phyloP scores from a whole-genome alignment of 768 basidiomycete species.

The Trametes cingulata region DNA sequence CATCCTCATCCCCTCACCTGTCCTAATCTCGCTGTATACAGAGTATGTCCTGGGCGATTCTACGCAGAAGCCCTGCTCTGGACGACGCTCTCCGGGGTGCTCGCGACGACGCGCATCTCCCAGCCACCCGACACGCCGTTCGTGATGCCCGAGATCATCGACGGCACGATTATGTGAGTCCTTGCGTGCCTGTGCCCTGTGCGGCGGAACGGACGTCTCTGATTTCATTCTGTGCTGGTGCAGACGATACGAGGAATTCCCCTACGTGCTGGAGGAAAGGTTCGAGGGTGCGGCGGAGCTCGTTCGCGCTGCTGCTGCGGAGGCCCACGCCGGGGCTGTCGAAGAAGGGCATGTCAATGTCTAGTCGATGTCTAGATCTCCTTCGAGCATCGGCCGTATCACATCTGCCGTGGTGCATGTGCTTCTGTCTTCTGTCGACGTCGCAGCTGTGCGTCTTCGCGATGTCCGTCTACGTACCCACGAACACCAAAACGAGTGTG shows the following conservation, averaged over 20 bases:
- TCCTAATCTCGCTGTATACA: neutral
- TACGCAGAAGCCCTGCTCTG: neutral
- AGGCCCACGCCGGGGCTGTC: too few species aligned
- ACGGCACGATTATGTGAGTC: neutral
- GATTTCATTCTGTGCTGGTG: too few species aligned
- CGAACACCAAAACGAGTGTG: too few species aligned
- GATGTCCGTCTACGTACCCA: too few species aligned
- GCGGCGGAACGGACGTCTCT: neutral
- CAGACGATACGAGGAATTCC: neutral
- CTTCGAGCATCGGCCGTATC: too few species aligned
- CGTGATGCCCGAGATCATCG: neutral
- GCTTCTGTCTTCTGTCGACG: too few species aligned
- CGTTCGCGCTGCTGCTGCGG: neutral
- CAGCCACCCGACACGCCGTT: neutral
- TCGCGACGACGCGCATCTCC: neutral
- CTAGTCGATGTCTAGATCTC: too few species aligned
- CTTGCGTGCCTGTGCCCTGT: neutral
- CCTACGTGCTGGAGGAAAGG: neutral
- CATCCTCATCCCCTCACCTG: too few species aligned
- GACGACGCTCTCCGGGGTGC: neutral
- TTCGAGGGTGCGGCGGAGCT: neutral
- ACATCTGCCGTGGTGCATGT: too few species aligned
- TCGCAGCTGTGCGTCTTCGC: too few species aligned
- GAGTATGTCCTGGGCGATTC: neutral
- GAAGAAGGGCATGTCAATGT: too few species aligned